These are phyloP conservation scores for Osmozyma mogii DNA, from an alignment of 805 yeast species.

Conservation along the genomic window DNA sequence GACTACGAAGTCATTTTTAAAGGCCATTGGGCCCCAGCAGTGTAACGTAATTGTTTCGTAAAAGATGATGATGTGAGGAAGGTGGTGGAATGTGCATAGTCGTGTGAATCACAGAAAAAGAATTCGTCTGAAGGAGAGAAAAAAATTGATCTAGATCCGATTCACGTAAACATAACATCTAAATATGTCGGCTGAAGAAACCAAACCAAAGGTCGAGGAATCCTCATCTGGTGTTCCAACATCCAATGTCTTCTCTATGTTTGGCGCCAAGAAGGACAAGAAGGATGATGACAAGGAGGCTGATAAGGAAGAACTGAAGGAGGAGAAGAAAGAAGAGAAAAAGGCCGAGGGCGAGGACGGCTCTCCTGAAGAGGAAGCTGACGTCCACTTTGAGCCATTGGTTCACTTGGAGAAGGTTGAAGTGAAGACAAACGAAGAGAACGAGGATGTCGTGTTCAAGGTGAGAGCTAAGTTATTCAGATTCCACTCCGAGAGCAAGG, in stretches of 20 bases:
- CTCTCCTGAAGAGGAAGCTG: constrained; percentile 56
- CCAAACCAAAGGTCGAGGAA: constrained; percentile 21
- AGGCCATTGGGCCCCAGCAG: no score
- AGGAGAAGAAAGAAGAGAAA: constrained; percentile 24
- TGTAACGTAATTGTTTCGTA: no score
- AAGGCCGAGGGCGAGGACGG: constrained; percentile 38
- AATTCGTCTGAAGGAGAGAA: no score
- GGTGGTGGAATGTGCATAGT: no score
- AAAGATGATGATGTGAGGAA: no score
- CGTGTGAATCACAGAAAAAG: no score
- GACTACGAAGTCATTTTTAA: no score
- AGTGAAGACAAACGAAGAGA: constrained; percentile 90
- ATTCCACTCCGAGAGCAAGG: constrained; percentile 74
- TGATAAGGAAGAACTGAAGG: constrained; percentile 10
- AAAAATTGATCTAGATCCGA: no score
- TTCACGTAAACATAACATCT: no score
- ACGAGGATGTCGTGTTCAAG: constrained; percentile 75
- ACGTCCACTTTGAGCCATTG: constrained; percentile 93
- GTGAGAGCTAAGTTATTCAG: constrained; percentile 93
- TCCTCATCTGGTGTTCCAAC: constrained; percentile 44
- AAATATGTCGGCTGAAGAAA: constrained; percentile 25
- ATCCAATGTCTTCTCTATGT: constrained; percentile 85
- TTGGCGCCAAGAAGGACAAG: constrained; percentile 82
- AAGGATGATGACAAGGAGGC: constrained; percentile 36
- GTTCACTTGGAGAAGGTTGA: constrained; percentile 94